These are phyloP conservation scores for Buddleja alternifolia DNA, from an alignment of 257 asterid species.

Conservation along the genomic window DNA sequence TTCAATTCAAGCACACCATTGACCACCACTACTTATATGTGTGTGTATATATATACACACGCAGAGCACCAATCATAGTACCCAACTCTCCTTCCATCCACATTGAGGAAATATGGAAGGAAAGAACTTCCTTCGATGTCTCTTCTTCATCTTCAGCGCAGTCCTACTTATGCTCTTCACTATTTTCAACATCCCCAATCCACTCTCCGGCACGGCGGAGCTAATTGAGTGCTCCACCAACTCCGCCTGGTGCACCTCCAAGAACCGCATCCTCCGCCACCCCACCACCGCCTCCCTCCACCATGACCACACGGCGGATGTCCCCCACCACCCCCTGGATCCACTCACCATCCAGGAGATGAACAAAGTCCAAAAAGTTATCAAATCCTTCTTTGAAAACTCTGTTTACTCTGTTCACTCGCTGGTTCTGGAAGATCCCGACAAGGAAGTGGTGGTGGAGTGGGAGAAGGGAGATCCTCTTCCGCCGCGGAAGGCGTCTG, in stretches of 20 bases:
- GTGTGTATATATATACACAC: not conserved
- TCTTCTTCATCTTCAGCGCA: slow-evolving; percentile 37
- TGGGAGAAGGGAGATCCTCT: slow-evolving; percentile 56
- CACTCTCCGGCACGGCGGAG: slow-evolving; percentile 20
- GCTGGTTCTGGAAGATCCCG: slow-evolving; percentile 66
- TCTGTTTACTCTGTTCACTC: slow-evolving; percentile 60
- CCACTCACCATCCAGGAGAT: slow-evolving; percentile 70
- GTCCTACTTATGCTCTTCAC: slow-evolving; percentile 33
- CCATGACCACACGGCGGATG: slow-evolving; percentile 38
- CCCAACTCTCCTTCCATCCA: not conserved
- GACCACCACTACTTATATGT: not conserved
- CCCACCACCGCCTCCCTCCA: slow-evolving; percentile 13
- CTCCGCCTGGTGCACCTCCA: slow-evolving; percentile 55
- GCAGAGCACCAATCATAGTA: not conserved
- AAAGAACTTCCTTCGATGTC: slow-evolving; percentile 36
- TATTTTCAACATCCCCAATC: slow-evolving; percentile 28
- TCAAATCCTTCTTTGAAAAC: slow-evolving; percentile 42
- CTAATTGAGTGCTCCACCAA: slow-evolving; percentile 39
- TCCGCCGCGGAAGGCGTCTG: slow-evolving; percentile 62
- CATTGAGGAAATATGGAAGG: slow-evolving; percentile 38
- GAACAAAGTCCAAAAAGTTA: slow-evolving; percentile 38
- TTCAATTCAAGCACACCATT: no score
- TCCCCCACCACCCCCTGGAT: slow-evolving; percentile 72
- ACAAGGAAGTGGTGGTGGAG: slow-evolving; percentile 48
- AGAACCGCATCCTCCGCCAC: slow-evolving; percentile 55